Conservation (phyloP, 2,329 filamentous ascomycete species). For the Leptographium radiaticola region DNA sequence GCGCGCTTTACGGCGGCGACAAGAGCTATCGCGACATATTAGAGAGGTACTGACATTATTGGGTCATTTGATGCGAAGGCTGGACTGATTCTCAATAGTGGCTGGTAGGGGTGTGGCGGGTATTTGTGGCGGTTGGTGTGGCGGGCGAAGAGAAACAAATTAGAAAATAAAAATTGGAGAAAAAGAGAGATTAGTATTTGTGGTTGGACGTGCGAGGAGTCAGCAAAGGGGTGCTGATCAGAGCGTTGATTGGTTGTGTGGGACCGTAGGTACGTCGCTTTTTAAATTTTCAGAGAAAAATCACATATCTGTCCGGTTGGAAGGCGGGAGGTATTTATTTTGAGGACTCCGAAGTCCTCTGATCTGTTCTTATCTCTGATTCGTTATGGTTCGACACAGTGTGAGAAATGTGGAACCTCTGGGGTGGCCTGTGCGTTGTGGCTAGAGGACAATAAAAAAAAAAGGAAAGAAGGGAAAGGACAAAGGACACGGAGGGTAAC, state of each 20-base stretch:
- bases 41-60: neutral
- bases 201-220: neutral
- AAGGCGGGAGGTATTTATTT: conserved; percentile 25
- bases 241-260: conserved; percentile 9
- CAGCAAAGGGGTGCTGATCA: neutral
- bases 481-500: conserved; percentile 1
- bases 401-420: neutral
- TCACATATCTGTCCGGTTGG: conserved; percentile 21
- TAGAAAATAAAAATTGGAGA: conserved; percentile 20
- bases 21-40: neutral
- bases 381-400: conserved; percentile 14
- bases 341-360: conserved; percentile 12
- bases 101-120: conserved; percentile 8
- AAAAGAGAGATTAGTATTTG: conserved; percentile 7
- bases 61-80: conserved; percentile 4
- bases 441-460: conserved; percentile 2
- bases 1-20: neutral
- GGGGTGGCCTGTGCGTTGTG: conserved; percentile 7
- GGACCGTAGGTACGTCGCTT: conserved; percentile 10
- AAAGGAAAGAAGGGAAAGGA: conserved; percentile 1
- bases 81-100: conserved; percentile 6
- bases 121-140: conserved; percentile 4
- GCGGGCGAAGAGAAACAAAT: conserved; percentile 1
- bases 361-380: conserved; percentile 18
- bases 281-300: conserved; percentile 17